Evolutionary conservation across 2,329 filamentous ascomycete species (phyloP).

Genomic region (Leptosphaerulina australis): DNA sequence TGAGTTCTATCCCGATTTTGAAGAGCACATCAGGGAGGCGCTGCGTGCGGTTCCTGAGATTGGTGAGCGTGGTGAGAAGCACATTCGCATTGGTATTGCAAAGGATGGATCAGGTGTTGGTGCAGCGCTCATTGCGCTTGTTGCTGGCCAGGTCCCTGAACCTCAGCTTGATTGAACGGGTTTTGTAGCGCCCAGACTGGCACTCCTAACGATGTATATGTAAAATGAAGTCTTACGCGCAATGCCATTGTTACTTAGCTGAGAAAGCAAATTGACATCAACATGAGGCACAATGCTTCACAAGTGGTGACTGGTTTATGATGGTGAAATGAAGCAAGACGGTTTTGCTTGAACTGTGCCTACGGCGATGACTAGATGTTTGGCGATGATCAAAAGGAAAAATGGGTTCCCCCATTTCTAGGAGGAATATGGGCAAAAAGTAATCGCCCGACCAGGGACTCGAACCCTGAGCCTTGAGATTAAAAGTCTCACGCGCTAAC

Average conservation of each 20-base stretch:
- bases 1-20: constrained; percentile 93
- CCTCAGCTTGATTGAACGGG: constrained; percentile 20
- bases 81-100: constrained; percentile 91
- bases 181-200: not conserved
- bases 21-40: constrained; percentile 84
- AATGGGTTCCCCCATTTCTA: no score
- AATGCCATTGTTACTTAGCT: constrained; percentile 5
- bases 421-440: no score
- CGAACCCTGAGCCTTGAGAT: constrained; percentile 39
- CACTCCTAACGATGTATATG: constrained; percentile 6
- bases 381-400: not conserved
- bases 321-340: no score
- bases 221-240: constrained; percentile 8
- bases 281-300: not conserved
- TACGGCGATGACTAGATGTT: no score
- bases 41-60: constrained; percentile 77
- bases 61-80: constrained; percentile 77
- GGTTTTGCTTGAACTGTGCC: no score
- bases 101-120: constrained; percentile 97
- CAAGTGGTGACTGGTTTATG: no score
- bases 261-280: not conserved
- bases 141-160: constrained; percentile 66
- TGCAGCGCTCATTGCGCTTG: constrained; percentile 89
- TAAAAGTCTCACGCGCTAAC: constrained; percentile 40
- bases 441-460: constrained; percentile 33